A percentile compares a stretch with the other conserved stretches of the same genome.
Evolutionary conservation across 805 yeast species (phyloP).

Genomic region (Phaffomyces antillensis): DNA sequence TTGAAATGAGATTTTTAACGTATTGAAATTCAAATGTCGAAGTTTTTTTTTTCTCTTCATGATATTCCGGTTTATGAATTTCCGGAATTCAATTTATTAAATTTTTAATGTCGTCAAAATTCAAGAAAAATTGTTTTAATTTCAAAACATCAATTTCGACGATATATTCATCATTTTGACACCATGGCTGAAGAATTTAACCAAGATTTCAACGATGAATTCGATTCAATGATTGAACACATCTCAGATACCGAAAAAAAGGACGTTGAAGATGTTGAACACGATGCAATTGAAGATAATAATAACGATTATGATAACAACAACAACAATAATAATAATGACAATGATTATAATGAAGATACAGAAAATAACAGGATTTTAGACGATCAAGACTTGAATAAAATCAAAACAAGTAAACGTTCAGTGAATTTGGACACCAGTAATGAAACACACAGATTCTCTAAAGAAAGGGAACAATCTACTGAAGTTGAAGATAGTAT

Average conservation of each 20-base stretch:
- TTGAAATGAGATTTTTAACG: too few relatives aligned
- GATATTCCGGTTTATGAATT: too few relatives aligned
- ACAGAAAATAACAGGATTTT: conserved; percentile 6
- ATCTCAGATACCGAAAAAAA: neutral
- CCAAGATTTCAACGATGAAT: neutral
- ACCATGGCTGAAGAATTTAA: too few relatives aligned
- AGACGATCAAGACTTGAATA: conserved; percentile 24
- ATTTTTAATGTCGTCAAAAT: too few relatives aligned
- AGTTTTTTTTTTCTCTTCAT: too few relatives aligned
- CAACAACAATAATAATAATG: conserved; percentile 18
- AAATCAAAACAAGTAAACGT: conserved; percentile 18
- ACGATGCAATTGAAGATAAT: conserved; percentile 1
- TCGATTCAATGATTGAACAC: neutral
- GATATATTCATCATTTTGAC: too few relatives aligned
- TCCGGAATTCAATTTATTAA: too few relatives aligned
- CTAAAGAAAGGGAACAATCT: neutral
- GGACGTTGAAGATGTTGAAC: neutral
- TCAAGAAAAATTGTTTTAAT: too few relatives aligned
- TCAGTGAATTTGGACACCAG: conserved; percentile 5
- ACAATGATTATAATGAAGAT: conserved; percentile 11
- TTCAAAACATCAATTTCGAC: too few relatives aligned
- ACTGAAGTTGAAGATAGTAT: conserved; percentile 2
- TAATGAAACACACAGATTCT: conserved; percentile 4
- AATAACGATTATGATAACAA: conserved; percentile 4
- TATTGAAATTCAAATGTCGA: too few relatives aligned